Conservation (phyloP, 2,329 filamentous ascomycete genomes). For the Pezicula rhizophila region DNA sequence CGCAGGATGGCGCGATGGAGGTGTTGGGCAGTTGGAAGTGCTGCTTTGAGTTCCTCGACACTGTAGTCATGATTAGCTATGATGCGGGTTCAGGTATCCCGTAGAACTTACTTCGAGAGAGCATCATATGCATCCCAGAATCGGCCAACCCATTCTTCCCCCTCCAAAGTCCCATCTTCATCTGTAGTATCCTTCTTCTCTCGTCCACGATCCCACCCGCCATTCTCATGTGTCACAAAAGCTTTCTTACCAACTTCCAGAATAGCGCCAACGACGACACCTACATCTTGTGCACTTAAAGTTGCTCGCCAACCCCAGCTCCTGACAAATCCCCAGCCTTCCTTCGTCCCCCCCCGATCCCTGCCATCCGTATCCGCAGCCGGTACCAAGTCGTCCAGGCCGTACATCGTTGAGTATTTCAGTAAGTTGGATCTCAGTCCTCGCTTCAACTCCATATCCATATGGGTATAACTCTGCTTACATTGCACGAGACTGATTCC, state of each 20-base stretch:
- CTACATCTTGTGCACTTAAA: slow-evolving; percentile 85
- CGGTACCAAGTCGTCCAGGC: slow-evolving; percentile 88
- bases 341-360: slow-evolving; percentile 67
- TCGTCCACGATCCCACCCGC: slow-evolving; percentile 27
- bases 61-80: slow-evolving; percentile 42
- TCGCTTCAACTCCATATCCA: slow-evolving; percentile 95
- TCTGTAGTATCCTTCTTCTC: slow-evolving; percentile 40
- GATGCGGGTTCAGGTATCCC: slow-evolving; percentile 24
- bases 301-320: slow-evolving; percentile 98
- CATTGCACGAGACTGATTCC: slow-evolving; percentile 90
- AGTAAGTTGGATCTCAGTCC: slow-evolving; percentile 78
- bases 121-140: slow-evolving; percentile 72
- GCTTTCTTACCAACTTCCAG: slow-evolving; percentile 73
- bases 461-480: slow-evolving; percentile 93
- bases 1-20: slow-evolving; percentile 89
- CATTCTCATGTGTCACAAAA: slow-evolving; percentile 19
- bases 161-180: slow-evolving; percentile 39
- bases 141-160: slow-evolving; percentile 58
- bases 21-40: slow-evolving; percentile 78
- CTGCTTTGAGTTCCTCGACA: slow-evolving; percentile 68
- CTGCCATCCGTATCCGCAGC: slow-evolving; percentile 65
- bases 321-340: slow-evolving; percentile 94
- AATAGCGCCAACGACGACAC: slow-evolving; percentile 85
- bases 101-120: slow-evolving; percentile 53
- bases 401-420: slow-evolving; percentile 89